Conservation (phyloP, 2,329 filamentous ascomycete genomes). For the Trichoderma gracile region DNA sequence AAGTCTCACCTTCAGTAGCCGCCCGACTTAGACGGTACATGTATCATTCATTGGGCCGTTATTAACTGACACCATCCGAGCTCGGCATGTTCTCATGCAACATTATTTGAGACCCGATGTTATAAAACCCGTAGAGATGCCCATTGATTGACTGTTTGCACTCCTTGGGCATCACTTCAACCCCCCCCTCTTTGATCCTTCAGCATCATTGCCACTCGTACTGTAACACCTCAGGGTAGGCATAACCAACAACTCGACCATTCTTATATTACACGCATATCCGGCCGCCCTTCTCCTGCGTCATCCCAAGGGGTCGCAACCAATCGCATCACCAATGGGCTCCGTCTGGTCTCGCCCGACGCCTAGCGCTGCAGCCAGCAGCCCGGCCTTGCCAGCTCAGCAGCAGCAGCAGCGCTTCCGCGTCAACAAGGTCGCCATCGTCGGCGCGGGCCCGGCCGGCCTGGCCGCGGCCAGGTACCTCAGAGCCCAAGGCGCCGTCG, state of each 20-base stretch:
- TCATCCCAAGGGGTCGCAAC: background rate
- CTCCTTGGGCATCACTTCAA: too few species aligned
- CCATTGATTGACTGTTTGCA: too few species aligned
- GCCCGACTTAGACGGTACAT: background rate
- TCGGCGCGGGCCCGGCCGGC: conserved; percentile 81
- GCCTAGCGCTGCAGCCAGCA: conserved; percentile 33
- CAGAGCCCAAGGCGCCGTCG: conserved; percentile 65
- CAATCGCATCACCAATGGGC: conserved; percentile 18
- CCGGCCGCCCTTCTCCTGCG: background rate
- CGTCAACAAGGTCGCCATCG: conserved; percentile 68
- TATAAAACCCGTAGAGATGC: background rate
- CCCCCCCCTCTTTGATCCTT: background rate
- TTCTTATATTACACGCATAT: background rate
- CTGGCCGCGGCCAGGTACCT: conserved; percentile 81
- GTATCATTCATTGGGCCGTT: background rate
- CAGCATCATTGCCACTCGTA: background rate
- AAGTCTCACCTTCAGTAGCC: background rate
- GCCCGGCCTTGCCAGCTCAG: conserved; percentile 27
- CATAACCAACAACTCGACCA: too few species aligned
- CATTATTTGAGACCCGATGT: background rate
- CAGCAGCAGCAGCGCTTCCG: conserved; percentile 41
- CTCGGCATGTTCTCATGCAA: conserved; percentile 22
- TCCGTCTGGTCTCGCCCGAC: conserved; percentile 18
- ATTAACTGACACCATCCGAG: conserved; percentile 21
- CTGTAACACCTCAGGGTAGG: too few species aligned